Conservation (phyloP, 2,329 filamentous ascomycete species). For the Aureobasidium sp. region DNA sequence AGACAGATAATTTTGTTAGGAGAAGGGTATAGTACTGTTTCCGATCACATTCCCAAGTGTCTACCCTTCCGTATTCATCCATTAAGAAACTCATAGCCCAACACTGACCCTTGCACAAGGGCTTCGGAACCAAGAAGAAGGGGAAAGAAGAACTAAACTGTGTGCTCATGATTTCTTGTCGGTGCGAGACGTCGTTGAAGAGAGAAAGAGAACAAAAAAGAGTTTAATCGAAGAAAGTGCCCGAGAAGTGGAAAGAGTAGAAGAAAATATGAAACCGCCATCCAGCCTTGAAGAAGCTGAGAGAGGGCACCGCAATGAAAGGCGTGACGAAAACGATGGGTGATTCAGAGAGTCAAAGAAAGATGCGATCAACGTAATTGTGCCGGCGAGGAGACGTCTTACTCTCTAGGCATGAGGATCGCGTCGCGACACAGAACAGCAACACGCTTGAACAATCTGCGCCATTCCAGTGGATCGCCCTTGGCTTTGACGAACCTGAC, state of each 20-base stretch:
- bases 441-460: conserved; percentile 94
- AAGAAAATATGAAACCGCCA: not conserved
- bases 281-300: no score
- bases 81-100: not conserved
- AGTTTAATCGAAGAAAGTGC: no score
- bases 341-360: not conserved
- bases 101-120: not conserved
- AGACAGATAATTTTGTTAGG: no score
- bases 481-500: conserved; percentile 91
- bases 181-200: not conserved
- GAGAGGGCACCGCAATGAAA: no score
- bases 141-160: not conserved
- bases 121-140: not conserved
- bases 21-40: not conserved
- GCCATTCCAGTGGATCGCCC: conserved; percentile 94
- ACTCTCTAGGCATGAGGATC: conserved; percentile 44
- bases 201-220: not conserved
- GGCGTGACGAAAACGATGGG: no score
- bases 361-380: not conserved
- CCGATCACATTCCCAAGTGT: no score
- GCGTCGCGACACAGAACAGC: conserved; percentile 80
- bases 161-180: not conserved
- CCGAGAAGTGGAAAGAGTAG: no score
- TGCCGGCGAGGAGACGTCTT: not conserved
- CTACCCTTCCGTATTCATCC: no score